Evolutionary conservation across 2,329 filamentous ascomycete species (phyloP), one percentile per base, ranked within the genome.

Genomic region (Graphilbum sp.): DNA sequence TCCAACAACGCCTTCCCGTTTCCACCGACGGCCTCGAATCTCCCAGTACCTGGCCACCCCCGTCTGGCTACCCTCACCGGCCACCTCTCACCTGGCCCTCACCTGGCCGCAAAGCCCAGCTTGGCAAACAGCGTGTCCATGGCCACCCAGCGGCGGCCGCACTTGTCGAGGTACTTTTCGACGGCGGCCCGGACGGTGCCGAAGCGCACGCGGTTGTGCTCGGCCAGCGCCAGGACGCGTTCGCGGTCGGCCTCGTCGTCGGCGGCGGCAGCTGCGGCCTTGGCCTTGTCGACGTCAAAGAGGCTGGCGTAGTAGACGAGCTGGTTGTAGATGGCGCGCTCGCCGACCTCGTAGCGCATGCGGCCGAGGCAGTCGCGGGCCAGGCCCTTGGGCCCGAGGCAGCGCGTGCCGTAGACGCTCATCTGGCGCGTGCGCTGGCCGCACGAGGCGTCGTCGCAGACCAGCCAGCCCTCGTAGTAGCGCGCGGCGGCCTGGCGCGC

Each of bases 321-420:
- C 60, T 98, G 90, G 56, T 93, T 96, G 62, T 95, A 96, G 42
- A 96, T 69, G 50, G 80, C 79, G 60, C 90, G 88, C 61, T 96
- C 90, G 1, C 72, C 68, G 52, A 83, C 79, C 60, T 92, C 86
- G 54, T 87, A 95, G 18, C 72, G 64, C 87, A 98, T 96, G 36
- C 74, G 74, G 17, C 90, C 90, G 4, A 77, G 63, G 55, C 90
- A 98, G 39, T 85, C 87, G 40, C 77, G 72, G 0, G 81, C 88
- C 3, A 90, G 75, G 2, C 87, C 86, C 47, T 78, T 79, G 15
- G 88, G 84, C 0, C 90, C 90, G 6, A 96, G 66, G 54, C 90
- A 98, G 36, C 86, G 75, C 43, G 80, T 76, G 34, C 90, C 90
- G 55, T 93, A 94, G 30, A 98, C 90, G 49, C 76, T 83, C 66